Conservation (phyloP, 257 asterid genomes). For the Apocynum venetum region DNA sequence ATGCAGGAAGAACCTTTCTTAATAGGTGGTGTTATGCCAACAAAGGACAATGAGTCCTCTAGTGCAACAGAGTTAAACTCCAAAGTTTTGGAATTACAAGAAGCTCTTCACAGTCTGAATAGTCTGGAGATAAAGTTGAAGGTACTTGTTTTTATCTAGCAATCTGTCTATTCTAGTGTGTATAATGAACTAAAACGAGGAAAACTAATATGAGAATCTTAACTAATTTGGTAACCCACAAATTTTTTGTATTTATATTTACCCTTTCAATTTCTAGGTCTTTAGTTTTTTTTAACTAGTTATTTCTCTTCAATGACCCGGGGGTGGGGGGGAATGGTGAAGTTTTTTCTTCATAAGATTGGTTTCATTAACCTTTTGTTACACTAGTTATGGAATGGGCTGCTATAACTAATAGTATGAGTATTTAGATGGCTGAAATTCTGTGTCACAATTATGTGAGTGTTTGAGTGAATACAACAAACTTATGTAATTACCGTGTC, state of each 20-base stretch:
- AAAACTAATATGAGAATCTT: not conserved
- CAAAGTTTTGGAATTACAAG: slow-evolving; percentile 49
- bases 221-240: not conserved
- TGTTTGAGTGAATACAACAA: not conserved
- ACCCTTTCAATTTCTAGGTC: not conserved
- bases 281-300: not conserved
- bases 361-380: not conserved
- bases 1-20: slow-evolving; percentile 73
- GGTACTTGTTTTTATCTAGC: slow-evolving; percentile 38
- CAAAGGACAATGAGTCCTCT: slow-evolving; percentile 41
- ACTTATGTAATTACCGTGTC: not conserved
- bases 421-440: not conserved
- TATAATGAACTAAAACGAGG: not conserved
- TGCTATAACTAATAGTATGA: not conserved
- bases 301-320: not conserved
- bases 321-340: not conserved
- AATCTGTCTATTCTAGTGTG: not conserved
- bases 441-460: too few relatives aligned
- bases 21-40: slow-evolving; percentile 53
- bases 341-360: not conserved
- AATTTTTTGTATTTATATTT: not conserved
- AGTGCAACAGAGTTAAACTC: slow-evolving; percentile 36
- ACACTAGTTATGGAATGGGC: not conserved
- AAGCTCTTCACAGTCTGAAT: slow-evolving; percentile 60
- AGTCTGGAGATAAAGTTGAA: slow-evolving; percentile 81